Base-by-base conservation (phyloP, 345 rosid genomes). In the Populus simonii region DNA sequence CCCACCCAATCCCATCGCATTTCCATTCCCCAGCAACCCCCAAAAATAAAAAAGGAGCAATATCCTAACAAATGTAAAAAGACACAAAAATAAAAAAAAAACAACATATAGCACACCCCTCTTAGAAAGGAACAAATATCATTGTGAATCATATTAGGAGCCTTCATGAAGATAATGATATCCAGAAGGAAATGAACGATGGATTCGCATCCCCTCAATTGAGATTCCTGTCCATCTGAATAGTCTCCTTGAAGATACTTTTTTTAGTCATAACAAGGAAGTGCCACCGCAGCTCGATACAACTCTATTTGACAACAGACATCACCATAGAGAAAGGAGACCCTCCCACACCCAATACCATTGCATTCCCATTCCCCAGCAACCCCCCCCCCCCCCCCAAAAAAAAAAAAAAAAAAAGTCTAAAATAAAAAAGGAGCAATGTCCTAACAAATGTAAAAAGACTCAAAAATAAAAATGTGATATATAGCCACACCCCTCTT, bases 121-220 rank as follows among this genome's bases (percentile, higher is more conserved):
- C 69, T 20, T 16, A 53, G 97, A 84, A 94, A 92, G 85, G 90
- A 88, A 89, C 66, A 92, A 87, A 91, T 83, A 87, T 89, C 87
- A 92, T 83, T 90, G 88, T 85, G 87, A 93, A 91, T 73, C 85
- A 85, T 75, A 86, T 95, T 92, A 93, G 92, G 86, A 51, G 86
- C 81, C 85, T 85, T 89, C 93, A 80, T 83, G 83, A 92, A 85
- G 89, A 80, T 87, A 84, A 84, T 73, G 88, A 86, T 85, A 89
- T 87, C 89, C 93, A 89, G 80, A 80, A 90, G 83, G 86, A 88
- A 85, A 86, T 84, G 86, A 85, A 86, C 5, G 87, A 88, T 61
- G 83, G 90, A 83, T 85, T 92, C 74, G 72, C 82, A 85, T 84
- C 89, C 84, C 86, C 71, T 49, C 82, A 85, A 88, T 79, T 78